Evolutionary conservation across 805 yeast species (phyloP).

Genomic region (Clavispora phyllophila): DNA sequence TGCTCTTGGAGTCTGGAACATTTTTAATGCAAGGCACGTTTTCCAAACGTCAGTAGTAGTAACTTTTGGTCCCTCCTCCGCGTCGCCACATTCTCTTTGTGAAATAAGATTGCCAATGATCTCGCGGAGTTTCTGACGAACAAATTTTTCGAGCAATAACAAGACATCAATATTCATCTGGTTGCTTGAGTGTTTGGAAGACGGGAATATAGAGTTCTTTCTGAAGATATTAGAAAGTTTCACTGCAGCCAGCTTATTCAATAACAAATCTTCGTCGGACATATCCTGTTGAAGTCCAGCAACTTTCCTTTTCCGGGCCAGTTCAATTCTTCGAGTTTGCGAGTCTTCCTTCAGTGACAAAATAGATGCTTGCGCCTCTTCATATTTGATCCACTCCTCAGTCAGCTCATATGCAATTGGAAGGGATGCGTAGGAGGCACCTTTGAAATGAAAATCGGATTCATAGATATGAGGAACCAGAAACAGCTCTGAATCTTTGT

Average conservation of each 20-base stretch:
- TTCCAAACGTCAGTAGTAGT: constrained; percentile 10
- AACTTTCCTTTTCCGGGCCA: not conserved
- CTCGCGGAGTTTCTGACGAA: constrained; percentile 4
- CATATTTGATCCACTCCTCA: constrained; percentile 36
- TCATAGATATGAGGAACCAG: constrained; percentile 5
- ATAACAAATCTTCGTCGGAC: too few relatives aligned
- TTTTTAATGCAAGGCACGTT: constrained; percentile 7
- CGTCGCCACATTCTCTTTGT: constrained; percentile 2
- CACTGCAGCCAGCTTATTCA: not conserved
- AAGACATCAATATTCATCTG: not conserved
- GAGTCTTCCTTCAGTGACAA: constrained; percentile 17
- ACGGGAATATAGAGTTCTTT: not conserved
- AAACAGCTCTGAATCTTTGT: not conserved
- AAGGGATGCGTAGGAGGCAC: constrained; percentile 34
- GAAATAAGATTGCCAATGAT: constrained; percentile 13
- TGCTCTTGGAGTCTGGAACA: constrained; percentile 11
- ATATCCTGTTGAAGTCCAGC: not conserved
- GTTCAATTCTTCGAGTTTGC: not conserved
- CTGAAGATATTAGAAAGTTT: not conserved
- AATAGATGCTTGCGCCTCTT: constrained; percentile 33
- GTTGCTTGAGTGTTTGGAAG: not conserved
- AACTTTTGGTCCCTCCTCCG: not conserved
- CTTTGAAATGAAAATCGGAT: constrained; percentile 18
- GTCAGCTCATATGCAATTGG: constrained; percentile 54
- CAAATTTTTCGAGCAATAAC: not conserved